Evolutionary conservation across 305 asterid genomes (phyloP), one percentile per base, ranked within the genome.

Genomic region (Euphrasia arctica): DNA sequence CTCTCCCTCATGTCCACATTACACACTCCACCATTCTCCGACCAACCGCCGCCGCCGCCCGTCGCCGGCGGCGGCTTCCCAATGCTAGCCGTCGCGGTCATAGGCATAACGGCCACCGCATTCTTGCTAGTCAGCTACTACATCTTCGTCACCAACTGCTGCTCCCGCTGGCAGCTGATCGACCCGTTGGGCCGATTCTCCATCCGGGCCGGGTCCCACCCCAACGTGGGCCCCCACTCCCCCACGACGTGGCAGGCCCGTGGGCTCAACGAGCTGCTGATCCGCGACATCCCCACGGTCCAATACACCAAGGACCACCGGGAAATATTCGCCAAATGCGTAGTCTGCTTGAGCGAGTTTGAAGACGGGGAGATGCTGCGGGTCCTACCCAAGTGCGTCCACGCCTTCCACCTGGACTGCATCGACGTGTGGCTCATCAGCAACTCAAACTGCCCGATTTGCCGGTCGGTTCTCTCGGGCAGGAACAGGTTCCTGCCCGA

Each of bases 321-420:
- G 1, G 78, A 67, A 0, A 0, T 25, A 62, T 65, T 67, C 22
- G 66, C 82, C 3, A 78, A 79, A 64, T 90, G 96, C 58, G 96
- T 84, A 45, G 97, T 90, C 0, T 90, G 97, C 57, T 70, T 90
- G 63, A 83, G 70, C 32, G 91, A 86, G 72, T 90, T 90, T 43
- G 85, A 78, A 63, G 89, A 84, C 6, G 74, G 58, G 12, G 97
- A 90, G 31, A 70, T 81, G 79, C 51, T 90, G 0, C 77, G 89
- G 54, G 72, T 88, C 61, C 83, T 90, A 5, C 97, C 97, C 0
- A 88, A 79, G 56, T 90, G 97, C 47, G 80, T 72, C 59, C 97
- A 90, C 60, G 93, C 90, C 0, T 90, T 90, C 62, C 97, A 88
- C 42, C 41, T 84, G 0, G 97, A 90, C 55, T 90, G 97, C 77